Evolutionary conservation across 225 moss, liverwort and hornwort genomes (phyloP).

Genomic region (Marchantia paleacea): DNA sequence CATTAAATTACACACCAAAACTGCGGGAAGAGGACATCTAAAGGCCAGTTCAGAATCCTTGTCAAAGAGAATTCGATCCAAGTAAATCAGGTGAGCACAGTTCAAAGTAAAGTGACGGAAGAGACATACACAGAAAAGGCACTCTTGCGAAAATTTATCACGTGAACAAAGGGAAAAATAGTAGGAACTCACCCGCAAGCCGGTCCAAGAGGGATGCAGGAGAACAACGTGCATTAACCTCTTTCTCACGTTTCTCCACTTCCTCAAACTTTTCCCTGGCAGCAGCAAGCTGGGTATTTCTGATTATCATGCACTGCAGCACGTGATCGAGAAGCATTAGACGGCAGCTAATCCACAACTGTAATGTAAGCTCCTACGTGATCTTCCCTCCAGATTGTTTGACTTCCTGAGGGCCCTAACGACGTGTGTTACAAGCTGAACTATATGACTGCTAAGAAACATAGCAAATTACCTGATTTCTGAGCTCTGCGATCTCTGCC

Average conservation of each 20-base stretch:
- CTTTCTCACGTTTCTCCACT: slow-evolving; percentile 79
- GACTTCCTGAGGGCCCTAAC: neutral
- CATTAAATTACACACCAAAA: too few relatives aligned
- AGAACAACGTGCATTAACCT: slow-evolving; percentile 82
- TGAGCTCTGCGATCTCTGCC: slow-evolving; percentile 87
- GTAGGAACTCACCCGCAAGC: slow-evolving; percentile 57
- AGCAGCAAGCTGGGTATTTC: slow-evolving; percentile 96
- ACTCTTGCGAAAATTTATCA: too few relatives aligned
- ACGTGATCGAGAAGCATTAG: neutral
- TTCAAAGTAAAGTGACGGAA: neutral
- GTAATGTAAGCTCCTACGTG: neutral
- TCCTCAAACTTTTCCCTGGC: slow-evolving; percentile 93
- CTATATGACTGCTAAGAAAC: neutral
- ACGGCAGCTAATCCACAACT: neutral
- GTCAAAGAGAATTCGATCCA: neutral
- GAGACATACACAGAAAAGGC: neutral
- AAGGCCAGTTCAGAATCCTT: too few relatives aligned
- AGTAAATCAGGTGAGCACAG: neutral
- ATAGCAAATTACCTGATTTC: slow-evolving; percentile 64
- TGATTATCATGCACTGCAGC: slow-evolving; percentile 96
- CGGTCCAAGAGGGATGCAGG: slow-evolving; percentile 67
- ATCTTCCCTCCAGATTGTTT: neutral
- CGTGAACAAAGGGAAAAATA: neutral
- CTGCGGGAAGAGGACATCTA: too few relatives aligned
- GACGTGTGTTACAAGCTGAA: neutral